These are phyloP conservation scores for Marasmius tenuissimus DNA, from an alignment of 1,284 basidiomycete genomes.

Conservation along the genomic window DNA sequence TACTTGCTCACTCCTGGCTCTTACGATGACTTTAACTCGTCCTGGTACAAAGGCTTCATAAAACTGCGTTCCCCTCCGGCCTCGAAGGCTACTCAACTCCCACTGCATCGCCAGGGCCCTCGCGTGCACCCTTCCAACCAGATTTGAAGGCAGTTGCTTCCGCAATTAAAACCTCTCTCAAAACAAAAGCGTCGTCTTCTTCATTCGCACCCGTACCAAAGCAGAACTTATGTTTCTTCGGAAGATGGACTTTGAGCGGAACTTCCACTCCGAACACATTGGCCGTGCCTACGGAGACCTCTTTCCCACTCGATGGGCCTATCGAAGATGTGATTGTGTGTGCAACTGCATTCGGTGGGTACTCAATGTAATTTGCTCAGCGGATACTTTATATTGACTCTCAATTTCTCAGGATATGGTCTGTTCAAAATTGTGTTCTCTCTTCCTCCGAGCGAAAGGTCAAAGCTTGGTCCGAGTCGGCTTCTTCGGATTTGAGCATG, in stretches of 20 bases:
- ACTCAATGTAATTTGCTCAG: constrained; percentile 7
- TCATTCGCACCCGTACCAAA: constrained; percentile 32
- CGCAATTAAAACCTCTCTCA: constrained; percentile 7
- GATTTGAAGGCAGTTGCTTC: constrained; percentile 21
- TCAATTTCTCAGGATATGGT: constrained; percentile 47
- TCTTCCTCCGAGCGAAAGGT: constrained; percentile 64
- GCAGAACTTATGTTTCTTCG: constrained; percentile 31
- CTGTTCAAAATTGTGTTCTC: constrained; percentile 80
- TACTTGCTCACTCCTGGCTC: neutral
- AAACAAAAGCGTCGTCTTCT: constrained; percentile 16
- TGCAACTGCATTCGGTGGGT: constrained; percentile 71
- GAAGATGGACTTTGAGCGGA: constrained; percentile 31
- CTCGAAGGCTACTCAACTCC: constrained; percentile 54
- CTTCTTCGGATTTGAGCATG: constrained; percentile 72
- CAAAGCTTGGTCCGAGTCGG: constrained; percentile 65
- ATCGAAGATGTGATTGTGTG: constrained; percentile 71
- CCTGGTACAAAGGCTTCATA: constrained; percentile 53
- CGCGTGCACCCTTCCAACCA: constrained; percentile 31
- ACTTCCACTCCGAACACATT: constrained; percentile 16
- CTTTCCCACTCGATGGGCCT: constrained; percentile 43
- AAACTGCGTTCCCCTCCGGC: constrained; percentile 69
- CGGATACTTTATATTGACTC: constrained; percentile 1
- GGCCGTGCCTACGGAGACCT: constrained; percentile 16
- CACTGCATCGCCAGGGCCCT: constrained; percentile 42
- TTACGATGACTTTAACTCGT: neutral